These are phyloP conservation scores for Taphrina populina DNA, from an alignment of 1,139 yeast genomes.

Conservation along the genomic window DNA sequence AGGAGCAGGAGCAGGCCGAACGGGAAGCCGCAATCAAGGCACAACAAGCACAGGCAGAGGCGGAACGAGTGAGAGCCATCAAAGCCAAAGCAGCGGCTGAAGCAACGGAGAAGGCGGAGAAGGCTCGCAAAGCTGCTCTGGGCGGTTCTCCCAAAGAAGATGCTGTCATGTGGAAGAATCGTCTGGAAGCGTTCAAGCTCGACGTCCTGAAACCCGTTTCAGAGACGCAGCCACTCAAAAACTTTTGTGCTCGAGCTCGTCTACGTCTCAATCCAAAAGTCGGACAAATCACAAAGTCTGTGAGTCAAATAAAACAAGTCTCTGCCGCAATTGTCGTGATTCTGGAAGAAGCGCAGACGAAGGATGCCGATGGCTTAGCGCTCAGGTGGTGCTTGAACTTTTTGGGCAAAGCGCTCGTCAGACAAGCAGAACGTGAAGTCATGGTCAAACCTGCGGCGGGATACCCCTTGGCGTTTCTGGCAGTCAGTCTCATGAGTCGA, in stretches of 20 bases:
- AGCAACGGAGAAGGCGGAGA: constrained; percentile 40
- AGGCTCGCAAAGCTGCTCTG: constrained; percentile 40
- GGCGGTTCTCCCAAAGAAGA: constrained; percentile 40
- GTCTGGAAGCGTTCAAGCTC: constrained; percentile 54
- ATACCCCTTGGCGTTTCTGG: constrained; percentile 69
- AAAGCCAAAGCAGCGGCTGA: constrained; percentile 39
- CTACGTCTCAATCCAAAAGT: constrained; percentile 81
- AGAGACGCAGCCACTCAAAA: constrained; percentile 50
- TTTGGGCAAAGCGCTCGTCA: constrained; percentile 77
- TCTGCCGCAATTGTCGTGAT: constrained; percentile 53
- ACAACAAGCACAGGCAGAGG: constrained; percentile 18
- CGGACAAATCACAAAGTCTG: constrained; percentile 82
- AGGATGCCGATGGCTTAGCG: constrained; percentile 46
- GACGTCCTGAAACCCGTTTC: constrained; percentile 48
- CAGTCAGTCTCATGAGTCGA: constrained; percentile 55
- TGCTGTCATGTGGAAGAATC: constrained; percentile 40
- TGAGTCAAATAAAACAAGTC: constrained; percentile 57
- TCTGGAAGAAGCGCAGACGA: constrained; percentile 51
- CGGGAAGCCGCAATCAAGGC: constrained; percentile 1
- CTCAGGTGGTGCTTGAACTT: constrained; percentile 75
- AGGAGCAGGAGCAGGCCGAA: constrained; percentile 37
- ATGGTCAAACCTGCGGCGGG: constrained; percentile 77
- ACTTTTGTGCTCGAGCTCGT: constrained; percentile 51
- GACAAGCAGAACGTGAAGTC: constrained; percentile 92
- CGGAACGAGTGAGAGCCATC: constrained; percentile 8